Evolutionary conservation across 352 stramenopile species (phyloP).

Genomic region (Pythium insidiosum): DNA sequence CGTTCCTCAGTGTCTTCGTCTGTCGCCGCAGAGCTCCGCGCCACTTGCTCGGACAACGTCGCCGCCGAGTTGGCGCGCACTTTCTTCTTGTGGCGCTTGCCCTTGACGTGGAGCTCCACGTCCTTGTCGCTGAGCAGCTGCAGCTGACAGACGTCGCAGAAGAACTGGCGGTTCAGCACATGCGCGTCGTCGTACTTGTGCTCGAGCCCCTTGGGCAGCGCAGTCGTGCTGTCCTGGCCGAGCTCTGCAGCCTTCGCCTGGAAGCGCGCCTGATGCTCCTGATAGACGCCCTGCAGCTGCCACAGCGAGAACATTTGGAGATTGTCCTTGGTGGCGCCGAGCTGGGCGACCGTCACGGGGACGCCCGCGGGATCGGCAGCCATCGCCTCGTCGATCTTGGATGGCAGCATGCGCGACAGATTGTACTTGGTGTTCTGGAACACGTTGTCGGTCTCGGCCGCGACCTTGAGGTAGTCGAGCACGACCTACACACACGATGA

Average conservation of each 20-base stretch:
- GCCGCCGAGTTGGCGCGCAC: constrained; percentile 33
- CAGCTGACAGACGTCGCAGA: constrained; percentile 57
- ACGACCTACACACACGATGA: constrained; percentile 26
- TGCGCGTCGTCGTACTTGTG: constrained; percentile 34
- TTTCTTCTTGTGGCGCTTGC: constrained; percentile 82
- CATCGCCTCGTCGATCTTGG: constrained; percentile 36
- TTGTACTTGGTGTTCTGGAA: constrained; percentile 91
- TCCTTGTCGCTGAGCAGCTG: constrained; percentile 73
- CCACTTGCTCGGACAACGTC: constrained; percentile 43
- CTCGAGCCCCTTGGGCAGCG: constrained; percentile 8
- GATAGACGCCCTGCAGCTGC: constrained; percentile 44
- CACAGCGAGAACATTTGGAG: constrained; percentile 73
- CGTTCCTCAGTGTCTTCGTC: not conserved
- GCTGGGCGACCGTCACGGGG: constrained; percentile 39
- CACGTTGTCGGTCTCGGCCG: constrained; percentile 79
- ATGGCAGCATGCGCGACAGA: constrained; percentile 73
- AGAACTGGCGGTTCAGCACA: constrained; percentile 45
- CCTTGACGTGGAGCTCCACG: constrained; percentile 55
- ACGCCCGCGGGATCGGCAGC: constrained; percentile 7
- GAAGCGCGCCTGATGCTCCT: constrained; percentile 49
- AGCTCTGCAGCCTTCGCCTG: constrained; percentile 25
- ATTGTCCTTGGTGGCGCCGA: constrained; percentile 54
- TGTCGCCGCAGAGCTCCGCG: constrained; percentile 9
- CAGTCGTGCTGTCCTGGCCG: too few species aligned
- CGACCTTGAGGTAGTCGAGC: constrained; percentile 57